Base-by-base conservation (phyloP, 441 rosid species). In the Pelargonium myrrhifolium region DNA sequence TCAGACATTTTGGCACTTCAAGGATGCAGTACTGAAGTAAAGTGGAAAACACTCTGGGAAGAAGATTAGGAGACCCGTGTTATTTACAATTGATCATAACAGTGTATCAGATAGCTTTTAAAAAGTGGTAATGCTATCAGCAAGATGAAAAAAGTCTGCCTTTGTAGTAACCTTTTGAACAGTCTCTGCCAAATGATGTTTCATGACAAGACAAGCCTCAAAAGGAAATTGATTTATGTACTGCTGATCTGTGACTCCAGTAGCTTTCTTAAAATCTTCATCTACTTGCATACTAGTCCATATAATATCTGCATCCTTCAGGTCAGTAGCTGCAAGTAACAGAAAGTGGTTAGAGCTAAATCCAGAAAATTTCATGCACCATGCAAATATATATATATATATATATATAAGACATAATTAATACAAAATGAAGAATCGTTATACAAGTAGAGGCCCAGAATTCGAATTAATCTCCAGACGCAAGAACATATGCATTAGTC, bases 121-220 rank as follows among this genome's bases (percentile, higher is more conserved):
- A 3, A 31, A 31, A 31, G 63, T 51, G 39, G 47, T 15, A 22
- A 65, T 64, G 12, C 2, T 51, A 71, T 56, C 4, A 14, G 61
- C 21, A 39, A 15, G n/a, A 42, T 43, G 53, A 20, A 65, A 74
- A 66, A 58, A 76, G 28, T 71, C 65, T 45, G 39, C 63, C 71
- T 12, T 62, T 61, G 65, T 55, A 55, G 65, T 55, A 55, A 90
- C 97, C 96, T 76, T 85, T 75, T 87, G 94, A 79, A 90, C 72
- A 62, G 97, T 93, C 76, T 87, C 93, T 0, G 97, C 98, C 79
- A 93, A 85, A 89, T 90, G 94, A 83, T 93, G 98, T 80, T 93
- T 93, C 98, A 93, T 93, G 75, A 90, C 98, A 70, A 93, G 77
- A 77, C 94, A 93, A 55, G 96, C 93, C 81, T 93, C 98, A 69